Evolutionary conservation across 768 basidiomycete species (phyloP), one percentile per base, ranked within the genome.

Genomic region (Suillus hirtellus): DNA sequence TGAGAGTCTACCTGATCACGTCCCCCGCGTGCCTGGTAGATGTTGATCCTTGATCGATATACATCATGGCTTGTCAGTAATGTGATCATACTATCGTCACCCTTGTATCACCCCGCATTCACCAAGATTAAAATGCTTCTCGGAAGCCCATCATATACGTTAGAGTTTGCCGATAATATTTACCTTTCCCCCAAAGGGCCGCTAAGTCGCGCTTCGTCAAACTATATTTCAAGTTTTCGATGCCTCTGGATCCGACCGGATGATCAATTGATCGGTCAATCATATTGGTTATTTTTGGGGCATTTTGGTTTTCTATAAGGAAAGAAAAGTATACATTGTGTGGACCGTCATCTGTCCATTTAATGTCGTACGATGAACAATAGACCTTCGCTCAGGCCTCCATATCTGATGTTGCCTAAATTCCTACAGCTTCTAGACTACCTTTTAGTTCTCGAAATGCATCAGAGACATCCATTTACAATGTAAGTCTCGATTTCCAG

Each of bases 91-190:
- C 0, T 14, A 53, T 35, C 52, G 19, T 53, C 19, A n/a, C 4
- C 4, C 52, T 34, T 53, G 9, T 31, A 34, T 53, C 34, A 53
- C 31, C 56, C 56, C 40, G 40, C 56, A 58, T 58, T 42, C 21
- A 17, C 54, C 54, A 38, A 52, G 50, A 52, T 52, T 54, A 55
- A 24, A 4, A 7, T 1, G 54, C 54, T 55, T 55, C 54, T 55
- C 24, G 54, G 54, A 55, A 35, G 21, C 24, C 10, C 37, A 56
- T 56, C 55, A 38, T 31, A 31, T 58, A 40, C 15, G 14, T 56
- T 56, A 56, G 21, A 43, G 56, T 58, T 40, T 58, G 40, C 31
- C 40, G 27, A 58, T 27, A 27, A 42, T 17, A 42, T 27, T 35
- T 11, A 31, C 6, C 40, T 27, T 56, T 58, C 56, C 42, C 27